phyloP scores from a whole-genome alignment of 768 basidiomycete genomes.

The Piloderma croceum region DNA sequence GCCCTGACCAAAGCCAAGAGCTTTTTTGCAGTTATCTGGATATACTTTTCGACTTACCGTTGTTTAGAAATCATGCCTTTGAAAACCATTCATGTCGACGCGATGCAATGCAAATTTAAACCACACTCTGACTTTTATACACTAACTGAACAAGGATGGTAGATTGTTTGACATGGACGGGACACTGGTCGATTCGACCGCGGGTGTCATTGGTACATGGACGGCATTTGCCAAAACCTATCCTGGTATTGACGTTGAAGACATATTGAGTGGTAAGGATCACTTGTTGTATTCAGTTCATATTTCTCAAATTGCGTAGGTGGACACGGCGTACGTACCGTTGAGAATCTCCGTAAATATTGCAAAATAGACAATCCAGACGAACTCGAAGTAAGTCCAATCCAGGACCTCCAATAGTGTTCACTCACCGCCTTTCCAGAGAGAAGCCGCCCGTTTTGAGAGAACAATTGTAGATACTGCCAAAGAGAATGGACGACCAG shows the following conservation, averaged over 20 bases:
- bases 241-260: constrained; percentile 52
- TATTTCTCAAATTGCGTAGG: constrained; percentile 36
- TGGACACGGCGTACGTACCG: constrained; percentile 78
- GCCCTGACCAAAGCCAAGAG: too few relatives aligned
- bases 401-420: too few relatives aligned
- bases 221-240: constrained; percentile 67
- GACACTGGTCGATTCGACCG: constrained; percentile 79
- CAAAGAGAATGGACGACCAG: constrained; percentile 45
- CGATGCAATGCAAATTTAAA: constrained; percentile 35
- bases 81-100: too few relatives aligned
- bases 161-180: constrained; percentile 85
- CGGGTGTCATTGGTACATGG: constrained; percentile 82
- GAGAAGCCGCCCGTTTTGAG: constrained; percentile 76
- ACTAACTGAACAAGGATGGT: neutral
- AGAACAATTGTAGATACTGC: constrained; percentile 63
- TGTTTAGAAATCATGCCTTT: too few relatives aligned
- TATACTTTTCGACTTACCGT: too few relatives aligned
- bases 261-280: constrained; percentile 52
- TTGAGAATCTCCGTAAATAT: constrained; percentile 70
- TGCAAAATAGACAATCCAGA: constrained; percentile 64
- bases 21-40: too few relatives aligned
- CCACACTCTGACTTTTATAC: too few relatives aligned
- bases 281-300: neutral
- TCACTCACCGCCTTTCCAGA: constrained; percentile 31
- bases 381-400: constrained; percentile 59